These are phyloP conservation scores for Ophiocordyceps australis DNA, from an alignment of 2,329 filamentous ascomycete genomes.

Conservation along the genomic window DNA sequence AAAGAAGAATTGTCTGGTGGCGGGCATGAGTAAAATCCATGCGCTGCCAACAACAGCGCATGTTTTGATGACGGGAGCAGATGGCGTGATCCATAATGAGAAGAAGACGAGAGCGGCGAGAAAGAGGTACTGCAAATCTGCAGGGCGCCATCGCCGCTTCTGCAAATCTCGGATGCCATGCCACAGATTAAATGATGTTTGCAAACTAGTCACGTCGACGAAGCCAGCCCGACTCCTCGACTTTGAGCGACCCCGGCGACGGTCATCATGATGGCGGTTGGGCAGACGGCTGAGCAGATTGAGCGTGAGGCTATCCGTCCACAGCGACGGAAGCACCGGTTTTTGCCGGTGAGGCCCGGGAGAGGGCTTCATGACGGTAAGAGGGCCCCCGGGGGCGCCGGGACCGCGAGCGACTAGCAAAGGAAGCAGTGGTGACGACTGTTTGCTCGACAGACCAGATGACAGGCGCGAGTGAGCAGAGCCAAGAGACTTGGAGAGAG, in stretches of 20 bases:
- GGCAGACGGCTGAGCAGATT: constrained; percentile 23
- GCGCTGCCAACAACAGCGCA: constrained; percentile 48
- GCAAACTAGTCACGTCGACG: constrained; percentile 53
- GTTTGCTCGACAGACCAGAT: too few species aligned
- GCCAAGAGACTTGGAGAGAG: too few species aligned
- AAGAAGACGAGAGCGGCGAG: constrained; percentile 62
- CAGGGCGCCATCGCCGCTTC: constrained; percentile 60
- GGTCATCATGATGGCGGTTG: constrained; percentile 18
- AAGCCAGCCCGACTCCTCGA: constrained; percentile 14
- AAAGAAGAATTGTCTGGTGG: constrained; percentile 80
- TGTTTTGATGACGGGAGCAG: constrained; percentile 64
- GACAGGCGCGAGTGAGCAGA: too few species aligned
- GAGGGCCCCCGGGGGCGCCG: too few species aligned
- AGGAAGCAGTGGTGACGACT: too few species aligned
- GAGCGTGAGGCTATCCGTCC: constrained; percentile 21
- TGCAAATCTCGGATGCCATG: constrained; percentile 63
- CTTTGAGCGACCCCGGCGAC: constrained; percentile 19
- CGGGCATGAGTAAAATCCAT: constrained; percentile 58
- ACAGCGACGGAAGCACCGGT: constrained; percentile 19
- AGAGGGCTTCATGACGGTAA: constrained; percentile 18
- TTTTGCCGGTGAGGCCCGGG: constrained; percentile 18
- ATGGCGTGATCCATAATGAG: constrained; percentile 65
- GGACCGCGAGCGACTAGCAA: too few species aligned
- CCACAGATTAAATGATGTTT: constrained; percentile 66
- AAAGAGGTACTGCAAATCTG: constrained; percentile 73